These are phyloP conservation scores for Gymnopilus junonius DNA, from an alignment of 768 basidiomycete genomes.

Conservation along the genomic window DNA sequence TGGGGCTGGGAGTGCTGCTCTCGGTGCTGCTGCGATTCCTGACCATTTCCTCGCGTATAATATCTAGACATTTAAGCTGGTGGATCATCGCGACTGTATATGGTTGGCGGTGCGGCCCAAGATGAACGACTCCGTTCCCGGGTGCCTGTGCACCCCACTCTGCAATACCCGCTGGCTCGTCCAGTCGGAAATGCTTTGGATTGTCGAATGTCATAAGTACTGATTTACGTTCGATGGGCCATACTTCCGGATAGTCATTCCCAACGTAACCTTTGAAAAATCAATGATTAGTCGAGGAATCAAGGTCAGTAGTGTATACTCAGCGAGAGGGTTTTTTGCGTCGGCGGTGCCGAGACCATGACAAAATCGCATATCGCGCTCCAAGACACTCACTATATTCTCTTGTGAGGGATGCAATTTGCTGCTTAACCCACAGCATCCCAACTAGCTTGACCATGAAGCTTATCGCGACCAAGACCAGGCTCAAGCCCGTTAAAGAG, in stretches of 20 bases:
- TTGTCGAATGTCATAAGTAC: slow-evolving; percentile 39
- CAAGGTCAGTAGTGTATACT: background rate
- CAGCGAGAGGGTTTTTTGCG: background rate
- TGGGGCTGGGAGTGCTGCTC: background rate
- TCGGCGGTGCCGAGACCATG: background rate
- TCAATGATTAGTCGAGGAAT: background rate
- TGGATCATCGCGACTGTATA: slow-evolving; percentile 41
- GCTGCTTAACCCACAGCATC: slow-evolving; percentile 24
- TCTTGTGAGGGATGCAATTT: slow-evolving; percentile 24
- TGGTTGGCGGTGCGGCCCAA: slow-evolving; percentile 34
- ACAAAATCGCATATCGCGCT: slow-evolving; percentile 8
- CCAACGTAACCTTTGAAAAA: slow-evolving; percentile 31
- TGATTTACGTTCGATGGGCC: slow-evolving; percentile 33
- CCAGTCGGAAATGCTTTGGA: slow-evolving; percentile 32
- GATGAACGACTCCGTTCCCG: slow-evolving; percentile 33
- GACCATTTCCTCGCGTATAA: slow-evolving; percentile 35
- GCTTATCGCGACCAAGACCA: slow-evolving; percentile 22
- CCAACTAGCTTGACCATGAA: slow-evolving; percentile 24
- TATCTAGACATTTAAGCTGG: slow-evolving; percentile 39
- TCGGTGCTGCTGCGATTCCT: background rate
- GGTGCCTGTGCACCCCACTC: slow-evolving; percentile 38
- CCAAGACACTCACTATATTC: slow-evolving; percentile 28
- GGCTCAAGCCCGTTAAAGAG: slow-evolving; percentile 19
- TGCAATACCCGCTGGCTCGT: slow-evolving; percentile 28
- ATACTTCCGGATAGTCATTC: slow-evolving; percentile 35